Base-by-base conservation (phyloP, 208 protist genomes). In the Crithidia acanthocephali region DNA sequence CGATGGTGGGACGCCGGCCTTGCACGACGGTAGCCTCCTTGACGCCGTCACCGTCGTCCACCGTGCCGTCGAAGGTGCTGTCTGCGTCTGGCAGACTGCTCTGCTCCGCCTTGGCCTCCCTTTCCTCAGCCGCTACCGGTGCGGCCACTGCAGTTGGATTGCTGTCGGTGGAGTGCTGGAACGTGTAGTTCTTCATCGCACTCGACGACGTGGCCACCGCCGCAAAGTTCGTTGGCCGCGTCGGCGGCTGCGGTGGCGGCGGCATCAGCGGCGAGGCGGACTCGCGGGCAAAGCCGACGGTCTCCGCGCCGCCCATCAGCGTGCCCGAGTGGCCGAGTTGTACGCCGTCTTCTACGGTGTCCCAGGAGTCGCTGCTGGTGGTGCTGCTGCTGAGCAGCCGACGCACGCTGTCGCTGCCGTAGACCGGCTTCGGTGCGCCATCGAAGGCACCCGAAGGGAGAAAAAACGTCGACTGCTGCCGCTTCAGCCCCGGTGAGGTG, bases 401-500 rank as follows among this genome's bases (percentile, higher is more conserved):
- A 22, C 9, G 20, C 7, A 50, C 20, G 18, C 45, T 22, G 20
- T 50, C 45, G 20, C 20, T 56, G 18, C 50, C 47, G n/a, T 25
- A 11, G 25, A 3, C 22, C 22, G 2, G 4, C n/a, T 20, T 4
- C 1, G 9, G 33, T 25, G 9, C 30, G 16, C 16, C 28, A 8
- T 23, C 59, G 44, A 53, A 51, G 44, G 59, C 59, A 25, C 42
- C 59, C 6, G 59, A 35, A 5, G 25, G 2, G 25, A 65, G 27
- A 50, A 56, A 37, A 20, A 22, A 23, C 23, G 28, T 20, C 0
- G 61, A 53, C 11, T 23, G 16, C 32, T 42, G 27, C 10, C 61
- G 44, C 27, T 32, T 35, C 47, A 25, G 8, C 5, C n/a, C n/a
- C 1, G 45, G 32, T 18, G 47, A 66, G 47, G 13, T 25, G 5